Conservation (phyloP, 257 asterid genomes). For the Paulownia fortunei region DNA sequence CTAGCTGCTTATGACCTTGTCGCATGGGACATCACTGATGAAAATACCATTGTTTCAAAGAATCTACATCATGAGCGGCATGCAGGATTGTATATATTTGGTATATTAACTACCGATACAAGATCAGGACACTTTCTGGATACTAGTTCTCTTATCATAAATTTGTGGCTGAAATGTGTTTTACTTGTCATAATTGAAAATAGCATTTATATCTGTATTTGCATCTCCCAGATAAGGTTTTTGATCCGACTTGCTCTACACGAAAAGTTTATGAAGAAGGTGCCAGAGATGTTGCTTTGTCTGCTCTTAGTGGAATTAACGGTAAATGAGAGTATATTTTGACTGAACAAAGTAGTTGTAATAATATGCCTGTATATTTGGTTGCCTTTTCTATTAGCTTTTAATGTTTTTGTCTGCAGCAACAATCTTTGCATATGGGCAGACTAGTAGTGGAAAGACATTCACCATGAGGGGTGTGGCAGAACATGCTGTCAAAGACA, state of each 20-base stretch:
- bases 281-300: conserved; percentile 88
- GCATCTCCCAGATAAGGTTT: conserved; percentile 75
- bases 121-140: background rate
- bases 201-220: background rate
- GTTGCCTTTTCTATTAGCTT: background rate
- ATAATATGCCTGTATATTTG: background rate
- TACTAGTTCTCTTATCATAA: background rate
- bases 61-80: conserved; percentile 78
- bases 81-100: conserved; percentile 71
- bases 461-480: conserved; percentile 96
- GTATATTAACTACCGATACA: conserved; percentile 39
- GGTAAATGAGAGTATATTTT: conserved; percentile 48
- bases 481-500: conserved; percentile 83
- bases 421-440: conserved; percentile 95
- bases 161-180: background rate
- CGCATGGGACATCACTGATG: conserved; percentile 82
- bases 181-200: background rate
- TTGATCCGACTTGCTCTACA: conserved; percentile 71
- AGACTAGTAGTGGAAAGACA: conserved; percentile 97
- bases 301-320: conserved; percentile 88
- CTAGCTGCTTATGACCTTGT: conserved; percentile 82
- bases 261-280: conserved; percentile 86
- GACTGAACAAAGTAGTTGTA: background rate
- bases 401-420: conserved; percentile 54
- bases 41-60: conserved; percentile 74